phyloP scores from a whole-genome alignment of 2,329 filamentous ascomycete genomes.

The Mycosphaerella sp. region DNA sequence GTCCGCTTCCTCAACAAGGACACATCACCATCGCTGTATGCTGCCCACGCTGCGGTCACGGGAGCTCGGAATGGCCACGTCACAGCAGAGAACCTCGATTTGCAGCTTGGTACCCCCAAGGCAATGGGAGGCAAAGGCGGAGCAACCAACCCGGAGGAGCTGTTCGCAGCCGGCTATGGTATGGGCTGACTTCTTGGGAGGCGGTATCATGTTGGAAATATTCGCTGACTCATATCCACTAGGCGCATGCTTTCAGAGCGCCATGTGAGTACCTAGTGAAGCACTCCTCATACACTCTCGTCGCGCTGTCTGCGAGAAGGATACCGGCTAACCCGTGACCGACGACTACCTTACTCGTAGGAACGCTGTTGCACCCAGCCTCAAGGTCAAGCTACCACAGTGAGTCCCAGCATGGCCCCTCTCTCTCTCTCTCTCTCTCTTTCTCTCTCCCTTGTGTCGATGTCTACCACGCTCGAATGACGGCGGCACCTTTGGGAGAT shows the following conservation, averaged over 20 bases:
- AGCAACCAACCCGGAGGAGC: conserved; percentile 43
- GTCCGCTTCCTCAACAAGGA: conserved; percentile 18
- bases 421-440: too few relatives aligned
- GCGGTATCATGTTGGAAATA: neutral
- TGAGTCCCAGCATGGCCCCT: too few relatives aligned
- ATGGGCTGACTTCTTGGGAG: neutral
- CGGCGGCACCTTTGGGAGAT: too few relatives aligned
- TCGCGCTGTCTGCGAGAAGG: too few relatives aligned
- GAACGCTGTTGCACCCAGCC: conserved; percentile 38
- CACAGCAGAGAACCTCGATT: conserved; percentile 11
- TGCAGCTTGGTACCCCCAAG: conserved; percentile 18
- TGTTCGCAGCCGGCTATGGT: conserved; percentile 45
- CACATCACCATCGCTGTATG: conserved; percentile 13
- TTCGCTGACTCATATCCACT: neutral
- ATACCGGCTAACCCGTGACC: too few relatives aligned
- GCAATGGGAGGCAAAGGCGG: conserved; percentile 17
- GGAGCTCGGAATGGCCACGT: conserved; percentile 19
- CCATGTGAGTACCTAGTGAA: conserved; percentile 27
- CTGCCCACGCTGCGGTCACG: conserved; percentile 15
- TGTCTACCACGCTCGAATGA: too few relatives aligned
- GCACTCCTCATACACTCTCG: too few relatives aligned
- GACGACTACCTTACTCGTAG: too few relatives aligned
- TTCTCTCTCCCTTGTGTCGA: too few relatives aligned
- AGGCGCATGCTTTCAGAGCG: conserved; percentile 42
- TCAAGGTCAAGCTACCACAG: conserved; percentile 42